phyloP scores from a whole-genome alignment of 371 early-diverging fungal genomes.

The Aphelidium insulamus region DNA sequence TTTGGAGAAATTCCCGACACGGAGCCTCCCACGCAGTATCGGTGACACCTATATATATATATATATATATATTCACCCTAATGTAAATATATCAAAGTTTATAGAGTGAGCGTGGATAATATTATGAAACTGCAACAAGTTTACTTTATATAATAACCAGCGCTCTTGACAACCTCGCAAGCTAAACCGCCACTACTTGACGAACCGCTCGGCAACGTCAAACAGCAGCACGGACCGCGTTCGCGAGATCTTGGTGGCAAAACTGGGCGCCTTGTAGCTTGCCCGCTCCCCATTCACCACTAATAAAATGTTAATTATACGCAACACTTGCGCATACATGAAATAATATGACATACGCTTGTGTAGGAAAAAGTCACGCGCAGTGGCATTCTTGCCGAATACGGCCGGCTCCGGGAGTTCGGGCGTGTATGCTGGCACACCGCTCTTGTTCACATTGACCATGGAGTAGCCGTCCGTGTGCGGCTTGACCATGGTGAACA shows the following conservation, averaged over 20 bases:
- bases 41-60: too few relatives aligned
- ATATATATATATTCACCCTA: too few relatives aligned
- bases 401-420: conserved; percentile 23
- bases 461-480: conserved; percentile 7
- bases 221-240: conserved; percentile 21
- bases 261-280: conserved; percentile 21
- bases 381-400: conserved; percentile 15
- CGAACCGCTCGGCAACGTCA: conserved; percentile 14
- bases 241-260: conserved; percentile 24
- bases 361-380: conserved; percentile 25
- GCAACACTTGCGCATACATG: neutral
- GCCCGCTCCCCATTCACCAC: conserved; percentile 31
- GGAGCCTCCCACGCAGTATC: too few relatives aligned
- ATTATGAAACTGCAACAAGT: too few relatives aligned
- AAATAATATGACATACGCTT: conserved; percentile 10
- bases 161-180: too few relatives aligned
- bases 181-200: too few relatives aligned
- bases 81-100: too few relatives aligned
- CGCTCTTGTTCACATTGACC: conserved; percentile 10
- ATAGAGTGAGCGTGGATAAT: too few relatives aligned
- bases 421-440: conserved; percentile 24
- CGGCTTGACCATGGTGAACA: neutral
- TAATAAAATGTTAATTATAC: conserved; percentile 2
- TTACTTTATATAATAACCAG: too few relatives aligned
- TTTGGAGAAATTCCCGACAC: too few relatives aligned